Evolutionary conservation across 2,329 filamentous ascomycete species (phyloP), one percentile per base, ranked within the genome.

Genomic region (Cladosporium austrohemisphaericum): DNA sequence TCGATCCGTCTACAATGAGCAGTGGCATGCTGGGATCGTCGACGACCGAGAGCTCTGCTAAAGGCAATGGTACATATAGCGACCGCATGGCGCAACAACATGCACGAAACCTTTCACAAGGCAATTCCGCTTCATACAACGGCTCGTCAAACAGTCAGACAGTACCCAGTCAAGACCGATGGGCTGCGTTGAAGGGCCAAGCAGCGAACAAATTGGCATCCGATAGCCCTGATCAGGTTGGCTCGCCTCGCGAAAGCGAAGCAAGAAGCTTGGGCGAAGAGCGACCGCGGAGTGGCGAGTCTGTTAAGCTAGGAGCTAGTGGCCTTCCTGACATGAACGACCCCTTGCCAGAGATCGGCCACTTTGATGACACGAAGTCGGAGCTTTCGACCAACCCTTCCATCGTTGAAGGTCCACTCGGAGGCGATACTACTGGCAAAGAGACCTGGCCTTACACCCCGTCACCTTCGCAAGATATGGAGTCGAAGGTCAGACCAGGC

Each of bases 341-440:
- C 57, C 85, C 86, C 4, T 80, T 91, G 73, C 88, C 86, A 0
- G 89, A 91, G 62, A 83, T 87, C 60, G 88, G 85, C 3, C 85
- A 88, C 55, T 76, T 72, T 37, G 65, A 76, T 16, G 78, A 80
- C 50, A 69, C 73, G 32, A 71, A 74, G 44, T 78, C 75, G 18
- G 89, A 94, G 53, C 77, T 88, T 13, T 84, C 81, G 37, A 95
- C 90, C 14, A 94, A 94, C 62, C 89, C 89, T 3, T 95, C 91
- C 0, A 77, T 91, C 41, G 82, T 94, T 32, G 80, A 90, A 56
- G 88, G 86, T 14, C 84, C 84, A 1, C 78, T 86, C 41, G 83
- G 81, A 43, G 80, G 76, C 29, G 77, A 77, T 46, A 75, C 71
- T 29, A 79, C 75, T 37, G 77, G 75, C 8, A 81, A 76, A 37